Evolutionary conservation across 176 grass and related monocot species (phyloP).

Genomic region (Carex littledalei): DNA sequence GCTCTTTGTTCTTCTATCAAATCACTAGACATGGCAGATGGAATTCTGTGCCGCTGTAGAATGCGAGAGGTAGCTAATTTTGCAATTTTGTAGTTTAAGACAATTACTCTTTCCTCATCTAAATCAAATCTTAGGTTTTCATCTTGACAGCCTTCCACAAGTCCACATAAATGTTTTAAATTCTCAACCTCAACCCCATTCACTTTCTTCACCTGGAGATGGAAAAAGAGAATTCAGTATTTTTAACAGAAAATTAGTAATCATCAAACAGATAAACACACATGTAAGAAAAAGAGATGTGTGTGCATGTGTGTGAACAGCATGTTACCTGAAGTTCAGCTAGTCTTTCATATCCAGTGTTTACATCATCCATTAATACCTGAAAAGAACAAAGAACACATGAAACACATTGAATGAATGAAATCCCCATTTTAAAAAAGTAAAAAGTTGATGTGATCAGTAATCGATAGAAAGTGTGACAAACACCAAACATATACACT

Average conservation of each 20-base stretch:
- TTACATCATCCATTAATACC: conserved; percentile 99
- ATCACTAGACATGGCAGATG: conserved; percentile 66
- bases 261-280: not conserved
- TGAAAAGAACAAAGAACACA: conserved; percentile 23
- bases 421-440: not conserved
- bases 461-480: not conserved
- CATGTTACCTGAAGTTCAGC: conserved; percentile 64
- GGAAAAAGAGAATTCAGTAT: conserved; percentile 24
- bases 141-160: conserved; percentile 59
- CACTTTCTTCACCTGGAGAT: conserved; percentile 69
- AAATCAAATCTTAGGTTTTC: conserved; percentile 89
- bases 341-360: conserved; percentile 82
- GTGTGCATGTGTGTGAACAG: not conserved
- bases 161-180: conserved; percentile 67
- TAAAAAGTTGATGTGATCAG: not conserved
- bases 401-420: not conserved
- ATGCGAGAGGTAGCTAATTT: conserved; percentile 68
- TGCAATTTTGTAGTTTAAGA: conserved; percentile 67
- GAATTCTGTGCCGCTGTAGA: conserved; percentile 79
- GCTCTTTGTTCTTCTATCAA: conserved; percentile 63
- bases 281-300: not conserved
- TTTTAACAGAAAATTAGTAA: not conserved
- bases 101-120: conserved; percentile 80
- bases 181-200: conserved; percentile 81
- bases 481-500: not conserved